A percentile compares a stretch with the other conserved stretches of the same genome.
These are phyloP conservation scores for Linum lewisii DNA, from an alignment of 345 rosid species.

Conservation along the genomic window DNA sequence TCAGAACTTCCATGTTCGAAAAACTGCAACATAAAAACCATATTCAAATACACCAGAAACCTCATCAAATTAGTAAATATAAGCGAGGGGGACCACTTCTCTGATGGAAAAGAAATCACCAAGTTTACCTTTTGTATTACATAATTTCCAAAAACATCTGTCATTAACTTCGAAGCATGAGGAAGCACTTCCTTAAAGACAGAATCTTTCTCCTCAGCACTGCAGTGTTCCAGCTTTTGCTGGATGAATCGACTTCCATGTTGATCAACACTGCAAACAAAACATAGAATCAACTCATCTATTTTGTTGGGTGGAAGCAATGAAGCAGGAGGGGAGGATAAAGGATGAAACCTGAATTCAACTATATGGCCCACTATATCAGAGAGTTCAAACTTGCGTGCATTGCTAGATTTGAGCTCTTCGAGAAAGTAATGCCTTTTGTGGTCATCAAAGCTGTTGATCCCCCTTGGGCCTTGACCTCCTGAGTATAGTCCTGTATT, in stretches of 20 bases:
- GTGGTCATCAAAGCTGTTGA: slow-evolving; percentile 15
- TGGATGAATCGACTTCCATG: slow-evolving; percentile 99
- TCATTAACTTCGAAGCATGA: slow-evolving; percentile 79
- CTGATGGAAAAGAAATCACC: slow-evolving; percentile 10
- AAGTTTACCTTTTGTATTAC: slow-evolving; percentile 80
- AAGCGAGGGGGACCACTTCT: slow-evolving; percentile 13
- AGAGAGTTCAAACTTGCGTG: slow-evolving; percentile 18
- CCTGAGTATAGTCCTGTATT: slow-evolving; percentile 13
- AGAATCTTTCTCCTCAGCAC: slow-evolving; percentile 63
- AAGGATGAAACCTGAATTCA: slow-evolving; percentile 17
- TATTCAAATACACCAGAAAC: not conserved
- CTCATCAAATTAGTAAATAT: not conserved
- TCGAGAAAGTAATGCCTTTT: slow-evolving; percentile 20
- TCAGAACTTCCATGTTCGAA: slow-evolving; percentile 82
- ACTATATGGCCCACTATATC: slow-evolving; percentile 17
- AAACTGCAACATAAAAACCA: slow-evolving; percentile 39
- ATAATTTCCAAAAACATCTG: slow-evolving; percentile 97
- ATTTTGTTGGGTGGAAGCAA: not conserved
- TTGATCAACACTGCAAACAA: slow-evolving; percentile 69
- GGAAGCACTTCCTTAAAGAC: slow-evolving; percentile 89
- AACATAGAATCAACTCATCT: not conserved
- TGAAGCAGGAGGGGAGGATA: not conserved
- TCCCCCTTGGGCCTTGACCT: slow-evolving; percentile 15
- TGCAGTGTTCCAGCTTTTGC: slow-evolving; percentile 85
- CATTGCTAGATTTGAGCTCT: slow-evolving; percentile 22